Evolutionary conservation across 78 protist species (phyloP), one percentile per base, ranked within the genome.

Genomic region (Dictyostelium firmibasis): DNA sequence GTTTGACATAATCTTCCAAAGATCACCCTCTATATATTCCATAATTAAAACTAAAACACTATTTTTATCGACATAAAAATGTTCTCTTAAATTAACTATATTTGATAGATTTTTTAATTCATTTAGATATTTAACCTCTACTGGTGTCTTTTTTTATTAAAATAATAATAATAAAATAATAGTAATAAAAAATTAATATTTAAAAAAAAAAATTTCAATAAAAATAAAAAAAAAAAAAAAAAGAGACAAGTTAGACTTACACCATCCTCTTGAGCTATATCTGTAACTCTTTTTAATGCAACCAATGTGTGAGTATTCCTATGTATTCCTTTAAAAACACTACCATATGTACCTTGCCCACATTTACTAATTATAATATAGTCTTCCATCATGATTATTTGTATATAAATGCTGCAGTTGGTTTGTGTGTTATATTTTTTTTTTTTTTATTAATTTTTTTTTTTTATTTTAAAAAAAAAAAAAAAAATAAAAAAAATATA

Each of bases 21-120:
- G 78, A 18, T 87, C 93, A 41, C 67, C 79, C 43, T 87, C 93
- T n/a, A 87, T n/a, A 87, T 78, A 87, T 43, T 87, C 93, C 64
- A 87, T 76, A 16, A 87, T 84, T 11, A 87, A 41, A 18, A 87
- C 72, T 33, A 81, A 31, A 44, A n/a, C 62, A 57, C 62, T 64
- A 33, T 60, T 44, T 79, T 35, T 41, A 38, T 77, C 77, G 53
- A 81, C 84, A 64, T 78, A 87, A 27, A 87, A 87, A 43, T 87
- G 64, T 11, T 87, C 93, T 31, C 33, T 8, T 29, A 87, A 35
- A 23, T 87, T 35, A 38, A 87, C 79, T 62, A 87, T 62, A 78
- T 87, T 76, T 36, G 79, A 47, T 38, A 47, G 35, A 62, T 78
- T 75, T 43, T 64, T 53, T 23, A 87, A n/a, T 64, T 87, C 44